phyloP scores from a whole-genome alignment of 2,329 filamentous ascomycete species.

The Neoascochyta sp. region DNA sequence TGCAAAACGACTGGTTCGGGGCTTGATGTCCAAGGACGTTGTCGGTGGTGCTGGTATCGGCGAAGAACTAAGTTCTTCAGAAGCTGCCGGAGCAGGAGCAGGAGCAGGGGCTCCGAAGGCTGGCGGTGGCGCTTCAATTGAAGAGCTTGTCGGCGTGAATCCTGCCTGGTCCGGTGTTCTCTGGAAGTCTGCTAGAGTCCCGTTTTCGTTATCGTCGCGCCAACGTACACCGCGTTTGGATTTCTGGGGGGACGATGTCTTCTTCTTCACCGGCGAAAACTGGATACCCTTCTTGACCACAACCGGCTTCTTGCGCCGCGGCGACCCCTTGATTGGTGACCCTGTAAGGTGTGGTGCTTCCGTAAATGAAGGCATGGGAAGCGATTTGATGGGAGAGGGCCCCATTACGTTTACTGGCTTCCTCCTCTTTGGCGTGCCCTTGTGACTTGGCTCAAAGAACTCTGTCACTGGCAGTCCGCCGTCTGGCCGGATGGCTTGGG shows the following conservation, averaged over 20 bases:
- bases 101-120: conserved; percentile 43
- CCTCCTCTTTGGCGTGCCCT: conserved; percentile 72
- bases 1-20: conserved; percentile 70
- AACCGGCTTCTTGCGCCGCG: conserved; percentile 68
- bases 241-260: conserved; percentile 52
- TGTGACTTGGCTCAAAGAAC: conserved; percentile 64
- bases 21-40: conserved; percentile 58
- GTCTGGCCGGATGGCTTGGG: conserved; percentile 88
- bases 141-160: conserved; percentile 55
- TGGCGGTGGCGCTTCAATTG: conserved; percentile 53
- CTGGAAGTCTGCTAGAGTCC: conserved; percentile 82
- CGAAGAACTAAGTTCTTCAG: conserved; percentile 47
- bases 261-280: conserved; percentile 80
- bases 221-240: conserved; percentile 78
- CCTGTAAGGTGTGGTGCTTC: conserved; percentile 42
- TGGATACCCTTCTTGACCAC: conserved; percentile 66
- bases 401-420: conserved; percentile 49
- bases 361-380: conserved; percentile 27
- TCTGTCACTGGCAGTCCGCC: conserved; percentile 62
- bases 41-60: conserved; percentile 56
- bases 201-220: conserved; percentile 86
- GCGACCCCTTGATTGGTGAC: conserved; percentile 72
- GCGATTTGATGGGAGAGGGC: conserved; percentile 47
- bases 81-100: conserved; percentile 26
- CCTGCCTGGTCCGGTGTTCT: conserved; percentile 75